Evolutionary conservation across 495 filamentous ascomycete genomes (phyloP).

Genomic region (Oidiodendron maius): DNA sequence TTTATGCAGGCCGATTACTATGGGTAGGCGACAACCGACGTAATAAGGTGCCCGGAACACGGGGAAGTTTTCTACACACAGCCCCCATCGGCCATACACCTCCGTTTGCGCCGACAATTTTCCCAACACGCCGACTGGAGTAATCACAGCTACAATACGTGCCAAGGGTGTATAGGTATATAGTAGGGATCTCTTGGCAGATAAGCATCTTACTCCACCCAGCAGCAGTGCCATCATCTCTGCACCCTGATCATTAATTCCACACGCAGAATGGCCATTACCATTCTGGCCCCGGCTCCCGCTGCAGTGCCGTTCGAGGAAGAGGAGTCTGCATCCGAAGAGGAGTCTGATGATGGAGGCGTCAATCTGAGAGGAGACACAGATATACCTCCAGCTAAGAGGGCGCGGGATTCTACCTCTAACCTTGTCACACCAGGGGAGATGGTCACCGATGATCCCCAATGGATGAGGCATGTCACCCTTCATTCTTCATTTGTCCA

Average conservation of each 20-base stretch:
- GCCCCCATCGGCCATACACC: too few species aligned
- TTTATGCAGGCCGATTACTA: too few species aligned
- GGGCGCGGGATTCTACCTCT: constrained; percentile 26
- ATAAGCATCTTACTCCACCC: too few species aligned
- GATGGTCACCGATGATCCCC: constrained; percentile 78
- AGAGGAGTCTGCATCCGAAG: constrained; percentile 39
- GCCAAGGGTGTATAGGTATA: too few species aligned
- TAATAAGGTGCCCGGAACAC: too few species aligned
- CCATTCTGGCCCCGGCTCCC: constrained; percentile 74
- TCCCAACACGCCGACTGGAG: too few species aligned
- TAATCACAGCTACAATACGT: too few species aligned
- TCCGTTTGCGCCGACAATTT: too few species aligned
- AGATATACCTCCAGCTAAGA: constrained; percentile 30
- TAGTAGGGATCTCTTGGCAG: too few species aligned
- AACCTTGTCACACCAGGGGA: constrained; percentile 83
- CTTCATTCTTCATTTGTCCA: neutral
- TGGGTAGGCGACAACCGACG: too few species aligned
- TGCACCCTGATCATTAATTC: neutral
- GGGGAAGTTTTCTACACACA: too few species aligned
- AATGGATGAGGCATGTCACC: constrained; percentile 81
- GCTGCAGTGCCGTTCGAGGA: constrained; percentile 31
- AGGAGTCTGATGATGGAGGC: constrained; percentile 29
- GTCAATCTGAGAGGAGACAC: constrained; percentile 54
- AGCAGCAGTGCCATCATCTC: too few species aligned
- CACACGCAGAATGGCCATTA: constrained; percentile 45